Evolutionary conservation across 2,329 filamentous ascomycete genomes (phyloP), one percentile per base, ranked within the genome.

Genomic region (Davidsoniella australis): DNA sequence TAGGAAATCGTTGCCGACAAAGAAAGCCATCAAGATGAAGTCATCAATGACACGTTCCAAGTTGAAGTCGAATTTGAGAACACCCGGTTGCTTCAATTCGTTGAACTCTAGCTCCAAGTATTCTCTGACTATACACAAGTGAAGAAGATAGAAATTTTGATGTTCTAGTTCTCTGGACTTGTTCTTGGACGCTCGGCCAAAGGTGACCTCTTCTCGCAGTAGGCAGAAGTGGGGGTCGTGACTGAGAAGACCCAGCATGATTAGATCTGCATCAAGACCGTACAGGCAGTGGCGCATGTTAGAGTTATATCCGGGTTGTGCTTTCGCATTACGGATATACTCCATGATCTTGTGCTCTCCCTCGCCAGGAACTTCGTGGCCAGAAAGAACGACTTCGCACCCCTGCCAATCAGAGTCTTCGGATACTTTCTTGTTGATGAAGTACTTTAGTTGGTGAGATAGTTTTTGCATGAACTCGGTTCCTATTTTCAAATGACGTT

Each of bases 271-370:
- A 66, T 98, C 91, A 45, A 98, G 75, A 20, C 93, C 93, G 66
- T 98, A 98, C 55, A 98, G 72, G 65, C 93, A 98, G 66, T 98
- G 91, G 51, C 91, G 85, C 54, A 94, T 78, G 60, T 98, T 96
- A 45, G 85, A 76, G 63, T 94, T 81, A 65, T 98, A 98, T 55
- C 81, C 78, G 2, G 85, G 85, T 64, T 98, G 91, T 45, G 89
- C 87, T 71, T 96, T 96, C 54, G 91, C 85, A 65, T 93, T 85
- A 57, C 91, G 84, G 64, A 98, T 98, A 65, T 98, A 98, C 66
- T 98, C 93, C 91, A 98, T 98, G 66, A 98, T 94, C 69, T 98
- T 98, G 71, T 98, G 91, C 66, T 98, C 91, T 58, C 91, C 91
- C 67, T 98, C 93, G 58, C 91, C 91, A 5, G 91, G 91, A 23